Evolutionary conservation across 164 flowering plant species (phyloP).

Genomic region (Annona cherimola): DNA sequence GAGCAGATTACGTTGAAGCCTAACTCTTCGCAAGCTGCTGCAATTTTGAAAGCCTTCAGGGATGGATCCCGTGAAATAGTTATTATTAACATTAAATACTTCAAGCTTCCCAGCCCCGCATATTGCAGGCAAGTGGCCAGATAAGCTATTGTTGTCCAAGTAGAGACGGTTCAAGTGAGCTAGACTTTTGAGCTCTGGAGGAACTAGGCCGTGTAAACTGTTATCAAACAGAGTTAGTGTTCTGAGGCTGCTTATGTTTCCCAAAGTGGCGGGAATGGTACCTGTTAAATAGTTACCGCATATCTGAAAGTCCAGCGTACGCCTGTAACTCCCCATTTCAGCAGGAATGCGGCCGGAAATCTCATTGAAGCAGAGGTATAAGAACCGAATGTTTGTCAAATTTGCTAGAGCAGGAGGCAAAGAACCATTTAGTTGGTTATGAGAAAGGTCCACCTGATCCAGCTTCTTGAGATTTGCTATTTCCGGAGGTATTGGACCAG

Average conservation of each 20-base stretch:
- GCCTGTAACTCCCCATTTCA: neutral
- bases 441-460: neutral
- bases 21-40: slow-evolving; percentile 12
- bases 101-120: slow-evolving; percentile 13
- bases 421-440: neutral
- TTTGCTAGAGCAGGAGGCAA: neutral
- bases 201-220: neutral
- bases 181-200: too few species aligned
- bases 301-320: neutral
- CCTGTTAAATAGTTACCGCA: neutral
- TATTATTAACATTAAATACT: slow-evolving; percentile 9
- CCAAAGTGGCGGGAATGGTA: neutral
- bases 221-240: neutral
- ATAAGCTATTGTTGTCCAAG: neutral
- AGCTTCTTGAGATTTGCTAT: neutral
- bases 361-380: neutral
- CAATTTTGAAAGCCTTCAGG: slow-evolving; percentile 11
- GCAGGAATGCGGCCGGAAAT: neutral
- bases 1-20: slow-evolving; percentile 46
- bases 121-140: slow-evolving; percentile 4
- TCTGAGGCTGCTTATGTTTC: neutral
- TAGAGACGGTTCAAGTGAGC: neutral
- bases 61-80: slow-evolving; percentile 19
- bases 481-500: neutral
- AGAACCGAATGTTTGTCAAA: neutral